Evolutionary conservation across 768 basidiomycete genomes (phyloP).

Genomic region (Scleroderma bovista): DNA sequence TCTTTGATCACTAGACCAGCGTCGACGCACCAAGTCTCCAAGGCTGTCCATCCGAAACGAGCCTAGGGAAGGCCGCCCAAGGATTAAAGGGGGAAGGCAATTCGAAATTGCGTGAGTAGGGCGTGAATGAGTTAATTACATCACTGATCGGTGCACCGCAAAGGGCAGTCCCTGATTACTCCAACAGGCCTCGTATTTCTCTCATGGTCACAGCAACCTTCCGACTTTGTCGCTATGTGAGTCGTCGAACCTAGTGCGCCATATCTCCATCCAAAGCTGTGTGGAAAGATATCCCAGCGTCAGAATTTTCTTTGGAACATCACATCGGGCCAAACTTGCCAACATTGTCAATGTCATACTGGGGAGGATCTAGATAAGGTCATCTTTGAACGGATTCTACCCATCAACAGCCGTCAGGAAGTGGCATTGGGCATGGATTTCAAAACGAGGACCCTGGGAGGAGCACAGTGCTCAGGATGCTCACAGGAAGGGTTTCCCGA

Average conservation of each 20-base stretch:
- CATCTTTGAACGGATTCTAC: too few species aligned
- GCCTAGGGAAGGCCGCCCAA: not conserved
- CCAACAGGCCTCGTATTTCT: too few species aligned
- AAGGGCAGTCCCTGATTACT: not conserved
- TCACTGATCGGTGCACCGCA: not conserved
- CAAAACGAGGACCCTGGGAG: too few species aligned
- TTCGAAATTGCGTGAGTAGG: not conserved
- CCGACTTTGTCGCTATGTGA: not conserved
- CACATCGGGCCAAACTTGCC: not conserved
- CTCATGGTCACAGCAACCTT: not conserved
- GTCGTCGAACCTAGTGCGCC: not conserved
- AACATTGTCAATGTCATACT: not conserved
- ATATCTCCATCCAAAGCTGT: not conserved
- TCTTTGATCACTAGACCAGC: conserved; percentile 33
- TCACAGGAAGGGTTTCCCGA: too few species aligned
- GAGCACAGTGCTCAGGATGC: too few species aligned
- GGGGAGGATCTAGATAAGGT: too few species aligned
- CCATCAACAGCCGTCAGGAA: too few species aligned
- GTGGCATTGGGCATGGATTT: too few species aligned
- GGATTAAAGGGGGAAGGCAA: not conserved
- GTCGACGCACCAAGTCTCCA: not conserved
- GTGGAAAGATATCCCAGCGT: conserved; percentile 1
- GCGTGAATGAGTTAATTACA: not conserved
- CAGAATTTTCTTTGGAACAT: not conserved
- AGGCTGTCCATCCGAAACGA: not conserved